A percentile compares a stretch with the other conserved stretches of the same genome.
These are phyloP conservation scores for Rhodofomes roseus DNA, from an alignment of 1,284 basidiomycete genomes.

Conservation along the genomic window DNA sequence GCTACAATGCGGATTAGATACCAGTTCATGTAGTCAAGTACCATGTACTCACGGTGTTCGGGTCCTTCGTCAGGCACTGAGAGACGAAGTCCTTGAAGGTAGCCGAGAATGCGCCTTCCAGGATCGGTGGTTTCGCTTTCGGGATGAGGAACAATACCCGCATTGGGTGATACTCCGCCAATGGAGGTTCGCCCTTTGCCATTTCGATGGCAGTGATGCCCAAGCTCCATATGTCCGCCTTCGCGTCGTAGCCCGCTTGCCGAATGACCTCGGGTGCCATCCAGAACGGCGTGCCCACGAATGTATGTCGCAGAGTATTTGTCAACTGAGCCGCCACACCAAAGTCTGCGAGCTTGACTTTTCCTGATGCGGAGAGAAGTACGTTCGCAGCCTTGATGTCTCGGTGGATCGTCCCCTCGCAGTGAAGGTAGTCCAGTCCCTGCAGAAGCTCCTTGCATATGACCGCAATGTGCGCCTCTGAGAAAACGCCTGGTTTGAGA, in stretches of 20 bases:
- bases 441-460: constrained; percentile 90
- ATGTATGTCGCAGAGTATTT: constrained; percentile 86
- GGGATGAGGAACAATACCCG: constrained; percentile 95
- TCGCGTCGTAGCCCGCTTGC: constrained; percentile 94
- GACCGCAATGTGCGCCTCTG: constrained; percentile 91
- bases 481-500: constrained; percentile 87
- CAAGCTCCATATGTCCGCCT: constrained; percentile 96
- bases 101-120: constrained; percentile 82
- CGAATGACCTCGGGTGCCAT: constrained; percentile 98
- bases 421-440: constrained; percentile 95
- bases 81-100: constrained; percentile 93
- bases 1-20: constrained; percentile 41
- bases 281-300: constrained; percentile 97
- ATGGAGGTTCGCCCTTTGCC: constrained; percentile 91
- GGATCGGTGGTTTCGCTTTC: constrained; percentile 87
- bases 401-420: constrained; percentile 93
- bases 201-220: constrained; percentile 97
- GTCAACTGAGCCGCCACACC: constrained; percentile 93
- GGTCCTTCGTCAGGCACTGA: constrained; percentile 91
- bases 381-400: constrained; percentile 99
- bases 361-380: constrained; percentile 84
- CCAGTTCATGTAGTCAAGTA: constrained; percentile 6
- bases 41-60: constrained; percentile 54
- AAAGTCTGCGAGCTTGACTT: constrained; percentile 97
- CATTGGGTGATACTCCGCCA: constrained; percentile 96